phyloP scores from a whole-genome alignment of 23 red algal species.

The Agarophyton chilense region DNA sequence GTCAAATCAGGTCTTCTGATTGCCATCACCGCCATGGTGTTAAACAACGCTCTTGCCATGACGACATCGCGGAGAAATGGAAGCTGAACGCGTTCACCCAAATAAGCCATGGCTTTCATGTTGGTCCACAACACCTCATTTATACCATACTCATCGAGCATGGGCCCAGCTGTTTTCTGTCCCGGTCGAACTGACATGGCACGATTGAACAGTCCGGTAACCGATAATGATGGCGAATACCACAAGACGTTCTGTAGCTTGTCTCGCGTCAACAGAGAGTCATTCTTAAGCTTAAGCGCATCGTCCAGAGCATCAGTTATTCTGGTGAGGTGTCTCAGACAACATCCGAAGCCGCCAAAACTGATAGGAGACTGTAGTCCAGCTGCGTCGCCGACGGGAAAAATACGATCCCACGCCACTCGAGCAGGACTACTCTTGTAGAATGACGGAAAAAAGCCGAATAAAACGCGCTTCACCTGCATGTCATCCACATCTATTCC shows the following conservation, averaged over 20 bases:
- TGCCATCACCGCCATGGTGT: conserved; percentile 64
- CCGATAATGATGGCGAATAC: conserved; percentile 82
- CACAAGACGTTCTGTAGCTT: conserved; percentile 64
- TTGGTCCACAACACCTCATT: conserved; percentile 65
- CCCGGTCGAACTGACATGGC: conserved; percentile 79
- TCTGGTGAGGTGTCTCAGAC: conserved; percentile 79
- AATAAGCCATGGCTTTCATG: conserved; percentile 69
- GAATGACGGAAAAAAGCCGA: conserved; percentile 88
- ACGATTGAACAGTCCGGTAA: conserved; percentile 87
- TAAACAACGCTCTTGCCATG: conserved; percentile 65
- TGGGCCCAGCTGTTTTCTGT: conserved; percentile 49
- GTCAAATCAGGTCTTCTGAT: conserved; percentile 52
- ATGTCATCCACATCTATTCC: conserved; percentile 49
- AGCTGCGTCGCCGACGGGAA: conserved; percentile 83
- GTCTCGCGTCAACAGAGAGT: conserved; percentile 34
- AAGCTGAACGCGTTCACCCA: conserved; percentile 61
- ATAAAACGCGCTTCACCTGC: conserved; percentile 66
- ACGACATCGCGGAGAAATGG: conserved; percentile 93
- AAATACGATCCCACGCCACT: conserved; percentile 57
- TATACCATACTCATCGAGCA: conserved; percentile 65
- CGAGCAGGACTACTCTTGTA: conserved; percentile 53
- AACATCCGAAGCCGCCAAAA: conserved; percentile 95
- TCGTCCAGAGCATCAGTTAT: conserved; percentile 71
- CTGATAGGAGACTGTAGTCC: conserved; percentile 91
- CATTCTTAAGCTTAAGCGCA: conserved; percentile 43